Evolutionary conservation across 805 yeast species (phyloP), one percentile per base, ranked within the genome.

Genomic region (Saccharomycopsis malanga): DNA sequence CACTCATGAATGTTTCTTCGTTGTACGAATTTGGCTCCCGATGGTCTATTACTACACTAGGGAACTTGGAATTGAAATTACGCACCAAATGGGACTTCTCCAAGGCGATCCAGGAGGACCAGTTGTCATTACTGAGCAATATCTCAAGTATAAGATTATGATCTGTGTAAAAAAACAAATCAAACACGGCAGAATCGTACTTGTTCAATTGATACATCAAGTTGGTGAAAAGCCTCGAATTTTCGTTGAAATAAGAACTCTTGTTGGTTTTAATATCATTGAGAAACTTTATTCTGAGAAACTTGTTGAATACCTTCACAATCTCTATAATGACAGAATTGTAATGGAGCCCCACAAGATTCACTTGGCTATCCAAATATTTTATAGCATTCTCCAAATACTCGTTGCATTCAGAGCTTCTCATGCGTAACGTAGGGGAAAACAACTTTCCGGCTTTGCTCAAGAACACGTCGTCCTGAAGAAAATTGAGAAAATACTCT

Each of bases 201-300:
- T 41, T 48, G 27, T 45, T 45, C 24, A 42, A 42, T 25, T 51
- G 54, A 34, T 48, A 51, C n/a, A 51, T 30, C 35, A 51, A 42
- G 29, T 51, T 51, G 18, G 43, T 51, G 34, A 51, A 48, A 14
- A 43, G 42, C 38, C 52, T 44, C 15, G 52, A 34, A 12, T 47
- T 42, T 12, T 21, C 21, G 10, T 40, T 43, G 38, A 50, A 50
- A 29, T 48, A 51, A 12, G 18, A 18, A 4, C 17, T 21, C 20
- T 42, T 34, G 25, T 48, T 27, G 10, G 39, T 34, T 18, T 41
- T 34, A 42, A 51, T 42, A 34, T 51, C 54, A 39, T 51, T 51
- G 3, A 42, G 17, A 30, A 51, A 51, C 20, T 51, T 51, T 10
- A 42, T 34, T 39, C 20, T 45, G 35, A 51, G 39, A 38, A 51